Evolutionary conservation across 1,284 basidiomycete genomes (phyloP), one percentile per base, ranked within the genome.

Genomic region (Moesziomyces sp.): DNA sequence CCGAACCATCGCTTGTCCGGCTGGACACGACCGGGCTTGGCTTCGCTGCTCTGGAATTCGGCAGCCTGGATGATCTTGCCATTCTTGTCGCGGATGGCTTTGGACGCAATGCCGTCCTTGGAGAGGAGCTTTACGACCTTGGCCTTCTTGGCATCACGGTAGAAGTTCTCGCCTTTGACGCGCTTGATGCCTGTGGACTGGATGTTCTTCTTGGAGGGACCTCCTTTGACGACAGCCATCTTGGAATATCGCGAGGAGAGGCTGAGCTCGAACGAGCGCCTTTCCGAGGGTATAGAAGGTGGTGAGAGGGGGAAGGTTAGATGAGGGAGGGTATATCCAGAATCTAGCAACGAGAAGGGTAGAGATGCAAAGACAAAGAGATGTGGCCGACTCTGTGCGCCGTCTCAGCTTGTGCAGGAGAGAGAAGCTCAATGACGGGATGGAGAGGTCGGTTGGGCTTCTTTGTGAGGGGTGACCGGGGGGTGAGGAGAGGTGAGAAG

Each of bases 1-100:
- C 95, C 64, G 64, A 84, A 84, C 82, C 82, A 84, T 28, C 81
- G 76, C 52, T 81, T 72, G 64, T 84, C 81, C 5, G 81, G 82
- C 67, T 83, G 81, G 16, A 84, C 82, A 43, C 82, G 79, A 21
- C 82, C 82, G 5, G 82, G 82, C 66, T 75, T 81, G 26, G 81
- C 82, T 46, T 83, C 82, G 48, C 72, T 77, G 65, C 74, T 77
- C 57, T 84, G 82, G 59, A 83, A 84, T 56, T 81, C 80, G 34
- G 69, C 69, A 9, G 78, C 76, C 64, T 82, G 68, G 49, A 83
- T 77, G 64, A 84, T 59, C 24, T 83, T 81, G 46, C 82, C 82
- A 26, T 71, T 58, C 54, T 72, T 72, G 69, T 84, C 81, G n/a
- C 82, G 77, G 54, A 77, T 80, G 46, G 81, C 78, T 50, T 81